Conservation (phyloP, 2,329 filamentous ascomycete genomes). For the Blastomyces silverae region DNA sequence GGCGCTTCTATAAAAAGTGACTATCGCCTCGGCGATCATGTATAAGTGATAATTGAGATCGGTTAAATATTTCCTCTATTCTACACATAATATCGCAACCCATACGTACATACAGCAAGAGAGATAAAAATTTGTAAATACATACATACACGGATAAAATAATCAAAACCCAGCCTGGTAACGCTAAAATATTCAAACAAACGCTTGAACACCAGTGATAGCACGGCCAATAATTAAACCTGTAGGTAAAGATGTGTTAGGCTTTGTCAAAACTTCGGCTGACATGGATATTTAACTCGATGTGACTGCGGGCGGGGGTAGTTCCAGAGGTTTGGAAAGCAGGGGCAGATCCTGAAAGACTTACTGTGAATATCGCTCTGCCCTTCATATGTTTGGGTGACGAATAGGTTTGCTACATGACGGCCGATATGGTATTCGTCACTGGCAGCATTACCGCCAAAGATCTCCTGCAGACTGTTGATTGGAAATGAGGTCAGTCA, state of each 20-base stretch:
- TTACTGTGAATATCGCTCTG: conserved; percentile 96
- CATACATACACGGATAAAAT: background rate
- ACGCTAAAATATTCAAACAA: background rate
- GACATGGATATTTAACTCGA: conserved; percentile 40
- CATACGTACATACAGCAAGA: background rate
- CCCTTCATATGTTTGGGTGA: conserved; percentile 96
- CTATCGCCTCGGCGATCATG: background rate
- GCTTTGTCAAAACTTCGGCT: background rate
- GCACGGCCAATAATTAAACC: conserved; percentile 6
- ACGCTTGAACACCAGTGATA: background rate
- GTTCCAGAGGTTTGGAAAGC: background rate
- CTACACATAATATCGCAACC: background rate
- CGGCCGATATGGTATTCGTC: conserved; percentile 94
- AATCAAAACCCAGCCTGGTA: background rate
- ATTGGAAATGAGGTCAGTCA: conserved; percentile 4
- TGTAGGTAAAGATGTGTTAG: background rate
- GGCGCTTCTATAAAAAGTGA: background rate
- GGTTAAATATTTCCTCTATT: background rate
- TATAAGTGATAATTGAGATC: background rate
- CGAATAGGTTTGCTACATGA: conserved; percentile 92
- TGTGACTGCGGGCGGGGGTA: conserved; percentile 23
- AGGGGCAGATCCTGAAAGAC: conserved; percentile 32
- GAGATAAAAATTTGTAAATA: background rate
- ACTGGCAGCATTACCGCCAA: conserved; percentile 95
- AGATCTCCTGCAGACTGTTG: conserved; percentile 75